Conservation (phyloP, 2,329 filamentous ascomycete genomes). For the Sarocladium kiliense region DNA sequence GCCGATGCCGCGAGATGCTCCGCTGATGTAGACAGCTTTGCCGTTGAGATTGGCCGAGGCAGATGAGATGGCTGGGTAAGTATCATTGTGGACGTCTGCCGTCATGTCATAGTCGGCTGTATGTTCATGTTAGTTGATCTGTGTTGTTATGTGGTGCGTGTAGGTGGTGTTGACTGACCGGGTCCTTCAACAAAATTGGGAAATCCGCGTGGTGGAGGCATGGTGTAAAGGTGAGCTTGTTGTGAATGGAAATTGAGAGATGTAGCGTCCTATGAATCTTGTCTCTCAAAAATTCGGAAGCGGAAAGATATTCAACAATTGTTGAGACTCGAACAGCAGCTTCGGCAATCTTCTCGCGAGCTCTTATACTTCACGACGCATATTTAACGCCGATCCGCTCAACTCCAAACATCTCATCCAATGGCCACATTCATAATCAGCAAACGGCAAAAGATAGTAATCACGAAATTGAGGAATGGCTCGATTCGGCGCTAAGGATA, state of each 20-base stretch:
- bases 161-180: not conserved
- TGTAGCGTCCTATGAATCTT: not conserved
- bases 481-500: too few species aligned
- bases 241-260: not conserved
- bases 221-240: not conserved
- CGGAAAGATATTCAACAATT: too few species aligned
- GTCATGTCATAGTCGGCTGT: slow-evolving; percentile 7
- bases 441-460: too few species aligned
- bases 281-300: too few species aligned
- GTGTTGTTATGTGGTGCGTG: not conserved
- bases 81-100: slow-evolving; percentile 4
- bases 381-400: too few species aligned
- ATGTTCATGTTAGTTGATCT: too few species aligned
- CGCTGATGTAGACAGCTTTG: slow-evolving; percentile 44
- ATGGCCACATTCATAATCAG: too few species aligned
- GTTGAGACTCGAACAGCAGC: too few species aligned
- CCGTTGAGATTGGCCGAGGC: slow-evolving; percentile 30
- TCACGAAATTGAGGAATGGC: too few species aligned
- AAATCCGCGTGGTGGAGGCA: slow-evolving; percentile 5
- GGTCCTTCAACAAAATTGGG: slow-evolving; percentile 5
- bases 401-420: too few species aligned
- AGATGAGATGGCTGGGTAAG: slow-evolving; percentile 45
- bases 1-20: slow-evolving; percentile 50
- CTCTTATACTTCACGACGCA: too few species aligned
- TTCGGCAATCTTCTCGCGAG: not conserved